phyloP scores from a whole-genome alignment of 2,329 filamentous ascomycete species.

The Leptographium galeiforme region DNA sequence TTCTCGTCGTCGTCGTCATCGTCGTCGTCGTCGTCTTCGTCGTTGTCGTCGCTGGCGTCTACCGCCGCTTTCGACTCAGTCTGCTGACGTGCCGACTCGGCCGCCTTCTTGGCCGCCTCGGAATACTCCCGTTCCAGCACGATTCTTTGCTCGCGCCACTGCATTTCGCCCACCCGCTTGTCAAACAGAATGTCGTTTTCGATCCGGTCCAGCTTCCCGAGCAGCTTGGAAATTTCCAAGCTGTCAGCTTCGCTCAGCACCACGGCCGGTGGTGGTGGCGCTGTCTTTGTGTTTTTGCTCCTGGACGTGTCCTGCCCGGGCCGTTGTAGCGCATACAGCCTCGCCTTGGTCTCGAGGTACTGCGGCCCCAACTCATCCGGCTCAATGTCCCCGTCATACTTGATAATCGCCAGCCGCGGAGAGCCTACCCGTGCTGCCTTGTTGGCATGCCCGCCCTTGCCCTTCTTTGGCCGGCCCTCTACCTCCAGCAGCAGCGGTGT shows the following conservation, averaged over 20 bases:
- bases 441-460: conserved; percentile 21
- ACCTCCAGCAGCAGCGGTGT: conserved; percentile 31
- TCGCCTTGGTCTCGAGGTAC: conserved; percentile 63
- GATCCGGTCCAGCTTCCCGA: conserved; percentile 62
- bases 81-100: conserved; percentile 19
- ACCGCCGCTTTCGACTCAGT: conserved; percentile 13
- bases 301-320: conserved; percentile 31
- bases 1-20: conserved; percentile 19
- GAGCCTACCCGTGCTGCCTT: conserved; percentile 14
- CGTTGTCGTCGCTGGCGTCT: conserved; percentile 8
- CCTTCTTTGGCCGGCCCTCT: conserved; percentile 17
- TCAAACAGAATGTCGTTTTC: conserved; percentile 70
- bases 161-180: conserved; percentile 45
- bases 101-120: conserved; percentile 25
- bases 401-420: conserved; percentile 30
- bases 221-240: conserved; percentile 48
- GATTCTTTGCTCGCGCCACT: conserved; percentile 49
- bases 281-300: conserved; percentile 20
- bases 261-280: neutral
- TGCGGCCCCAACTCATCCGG: conserved; percentile 61
- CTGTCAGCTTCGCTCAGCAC: conserved; percentile 16
- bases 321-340: conserved; percentile 48
- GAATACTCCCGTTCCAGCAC: conserved; percentile 49
- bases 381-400: conserved; percentile 58
- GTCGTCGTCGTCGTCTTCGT: conserved; percentile 23